A percentile compares a stretch with the other conserved stretches of the same genome.
Conservation (phyloP, 2,329 filamentous ascomycete genomes). For the Diaporthe sp. region DNA sequence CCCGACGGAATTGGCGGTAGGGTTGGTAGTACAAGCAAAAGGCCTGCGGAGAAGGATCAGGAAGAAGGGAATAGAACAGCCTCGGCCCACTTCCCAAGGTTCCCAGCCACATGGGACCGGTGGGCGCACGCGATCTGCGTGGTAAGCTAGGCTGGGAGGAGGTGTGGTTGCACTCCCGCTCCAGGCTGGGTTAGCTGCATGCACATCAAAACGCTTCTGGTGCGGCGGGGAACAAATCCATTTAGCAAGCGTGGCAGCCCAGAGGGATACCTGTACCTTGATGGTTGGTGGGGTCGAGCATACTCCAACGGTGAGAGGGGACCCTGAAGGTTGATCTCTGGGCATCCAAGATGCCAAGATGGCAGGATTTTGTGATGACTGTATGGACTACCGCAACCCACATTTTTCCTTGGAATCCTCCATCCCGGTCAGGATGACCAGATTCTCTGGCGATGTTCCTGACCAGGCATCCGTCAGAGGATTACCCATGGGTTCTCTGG, state of each 20-base stretch:
- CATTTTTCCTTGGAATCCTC: neutral
- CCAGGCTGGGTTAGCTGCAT: neutral
- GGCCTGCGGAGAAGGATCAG: slow-evolving; percentile 14
- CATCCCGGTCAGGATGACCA: neutral
- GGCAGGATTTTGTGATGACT: neutral
- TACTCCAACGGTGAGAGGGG: neutral
- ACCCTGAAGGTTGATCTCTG: neutral
- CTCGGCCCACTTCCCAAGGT: neutral
- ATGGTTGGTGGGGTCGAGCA: slow-evolving; percentile 3
- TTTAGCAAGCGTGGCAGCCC: neutral
- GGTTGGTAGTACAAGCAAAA: neutral
- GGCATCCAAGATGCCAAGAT: slow-evolving; percentile 1
- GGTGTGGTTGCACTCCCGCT: slow-evolving; percentile 8
- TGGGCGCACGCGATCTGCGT: slow-evolving; percentile 7
- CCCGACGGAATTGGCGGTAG: neutral
- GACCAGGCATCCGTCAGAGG: neutral
- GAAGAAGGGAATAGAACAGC: neutral
- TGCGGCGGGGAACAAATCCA: neutral
- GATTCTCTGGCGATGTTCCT: neutral
- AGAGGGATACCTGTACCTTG: neutral
- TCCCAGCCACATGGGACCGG: slow-evolving; percentile 1
- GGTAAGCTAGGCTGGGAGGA: neutral
- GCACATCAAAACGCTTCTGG: neutral
- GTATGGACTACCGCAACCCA: neutral
- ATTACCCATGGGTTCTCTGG: too few species aligned